phyloP scores from a whole-genome alignment of 2,329 filamentous ascomycete genomes.

The Epichloe gansuensis region DNA sequence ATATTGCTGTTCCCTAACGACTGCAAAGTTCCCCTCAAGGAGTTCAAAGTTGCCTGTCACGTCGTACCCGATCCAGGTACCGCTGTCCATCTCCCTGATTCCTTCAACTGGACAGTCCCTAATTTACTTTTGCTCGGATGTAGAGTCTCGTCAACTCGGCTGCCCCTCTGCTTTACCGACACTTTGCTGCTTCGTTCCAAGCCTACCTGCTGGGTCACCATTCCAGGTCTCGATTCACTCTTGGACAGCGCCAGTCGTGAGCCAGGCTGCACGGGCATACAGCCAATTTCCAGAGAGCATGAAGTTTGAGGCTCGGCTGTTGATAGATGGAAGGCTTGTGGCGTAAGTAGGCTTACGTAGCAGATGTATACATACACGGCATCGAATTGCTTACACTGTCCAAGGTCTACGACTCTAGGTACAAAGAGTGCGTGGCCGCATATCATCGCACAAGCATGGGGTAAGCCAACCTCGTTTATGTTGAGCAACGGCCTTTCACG shows the following conservation, averaged over 20 bases:
- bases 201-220: slow-evolving; percentile 40
- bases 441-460: slow-evolving; percentile 32
- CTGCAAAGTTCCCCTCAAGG: slow-evolving; percentile 59
- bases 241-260: slow-evolving; percentile 52
- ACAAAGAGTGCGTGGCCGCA: slow-evolving; percentile 39
- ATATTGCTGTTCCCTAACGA: slow-evolving; percentile 63
- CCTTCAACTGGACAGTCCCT: background rate
- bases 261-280: slow-evolving; percentile 42
- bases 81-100: background rate
- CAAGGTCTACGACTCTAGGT: slow-evolving; percentile 43
- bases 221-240: slow-evolving; percentile 67
- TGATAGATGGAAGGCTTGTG: slow-evolving; percentile 53
- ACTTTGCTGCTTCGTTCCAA: slow-evolving; percentile 61
- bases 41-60: slow-evolving; percentile 71
- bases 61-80: slow-evolving; percentile 43
- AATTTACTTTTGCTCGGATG: background rate
- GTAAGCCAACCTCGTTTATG: slow-evolving; percentile 15
- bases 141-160: slow-evolving; percentile 41
- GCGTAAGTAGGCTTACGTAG: slow-evolving; percentile 31
- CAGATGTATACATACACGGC: too few species aligned
- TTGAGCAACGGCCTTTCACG: slow-evolving; percentile 10
- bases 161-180: slow-evolving; percentile 44
- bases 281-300: slow-evolving; percentile 44
- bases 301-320: slow-evolving; percentile 53
- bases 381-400: background rate